Evolutionary conservation across 179 eudicot species (phyloP).

Genomic region (Patellifolia procumbens): DNA sequence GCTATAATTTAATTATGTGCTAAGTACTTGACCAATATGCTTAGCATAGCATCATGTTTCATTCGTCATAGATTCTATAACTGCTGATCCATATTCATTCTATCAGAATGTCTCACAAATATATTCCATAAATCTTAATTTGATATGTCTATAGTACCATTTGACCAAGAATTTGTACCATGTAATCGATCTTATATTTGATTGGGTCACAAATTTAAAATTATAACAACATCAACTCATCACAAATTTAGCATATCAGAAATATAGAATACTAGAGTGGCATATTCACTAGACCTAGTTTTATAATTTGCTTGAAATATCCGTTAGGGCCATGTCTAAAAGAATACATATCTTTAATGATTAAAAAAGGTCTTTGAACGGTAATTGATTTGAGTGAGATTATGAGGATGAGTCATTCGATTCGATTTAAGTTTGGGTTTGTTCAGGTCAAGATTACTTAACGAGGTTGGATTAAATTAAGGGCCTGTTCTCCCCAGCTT

Average conservation of each 20-base stretch:
- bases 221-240: slow-evolving; percentile 11
- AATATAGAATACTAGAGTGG: slow-evolving; percentile 16
- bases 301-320: not conserved
- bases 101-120: slow-evolving; percentile 4
- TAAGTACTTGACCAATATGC: not conserved
- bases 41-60: not conserved
- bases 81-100: slow-evolving; percentile 5
- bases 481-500: no score
- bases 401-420: not conserved
- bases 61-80: slow-evolving; percentile 31
- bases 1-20: slow-evolving; percentile 6
- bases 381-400: no score
- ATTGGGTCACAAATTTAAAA: slow-evolving; percentile 19
- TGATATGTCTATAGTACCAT: slow-evolving; percentile 1
- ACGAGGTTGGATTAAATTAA: no score
- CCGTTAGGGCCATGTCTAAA: not conserved
- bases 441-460: no score
- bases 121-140: slow-evolving; percentile 26
- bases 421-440: not conserved
- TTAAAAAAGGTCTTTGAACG: no score
- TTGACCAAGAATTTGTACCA: slow-evolving; percentile 31
- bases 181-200: slow-evolving; percentile 26
- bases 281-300: slow-evolving; percentile 21
- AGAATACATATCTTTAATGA: no score
- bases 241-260: not conserved